A percentile compares a stretch with the other conserved stretches of the same genome.
These are phyloP conservation scores for Solanum habrochaites DNA, from an alignment of 257 asterid genomes.

Conservation along the genomic window DNA sequence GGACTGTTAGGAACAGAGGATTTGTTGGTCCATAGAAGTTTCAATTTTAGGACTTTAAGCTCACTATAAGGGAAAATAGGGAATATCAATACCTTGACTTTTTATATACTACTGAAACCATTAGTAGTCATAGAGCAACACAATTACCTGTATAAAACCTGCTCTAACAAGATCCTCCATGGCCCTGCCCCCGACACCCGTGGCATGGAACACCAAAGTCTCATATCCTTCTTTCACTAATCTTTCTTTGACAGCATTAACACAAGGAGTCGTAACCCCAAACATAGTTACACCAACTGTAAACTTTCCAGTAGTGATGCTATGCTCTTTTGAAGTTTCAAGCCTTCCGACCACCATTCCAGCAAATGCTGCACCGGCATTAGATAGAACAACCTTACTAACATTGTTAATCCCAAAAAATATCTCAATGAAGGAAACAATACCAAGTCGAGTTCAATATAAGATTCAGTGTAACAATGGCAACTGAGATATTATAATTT, in stretches of 20 bases:
- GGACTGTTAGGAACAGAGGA: neutral
- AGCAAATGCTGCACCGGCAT: conserved; percentile 81
- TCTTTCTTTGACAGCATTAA: conserved; percentile 73
- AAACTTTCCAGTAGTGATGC: conserved; percentile 21
- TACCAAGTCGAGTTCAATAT: conserved; percentile 88
- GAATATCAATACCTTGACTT: too few species aligned
- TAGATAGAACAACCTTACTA: conserved; percentile 56
- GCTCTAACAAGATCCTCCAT: conserved; percentile 93
- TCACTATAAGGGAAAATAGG: too few species aligned
- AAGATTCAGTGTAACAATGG: conserved; percentile 80
- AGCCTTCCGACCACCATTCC: conserved; percentile 71
- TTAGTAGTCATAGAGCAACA: too few species aligned
- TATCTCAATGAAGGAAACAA: conserved; percentile 88
- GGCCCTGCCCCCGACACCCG: conserved; percentile 98
- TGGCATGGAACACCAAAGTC: conserved; percentile 83
- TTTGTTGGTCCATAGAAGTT: too few species aligned
- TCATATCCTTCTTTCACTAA: conserved; percentile 72
- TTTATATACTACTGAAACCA: too few species aligned
- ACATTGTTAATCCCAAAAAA: conserved; percentile 87
- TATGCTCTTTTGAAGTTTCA: conserved; percentile 16
- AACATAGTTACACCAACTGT: conserved; percentile 95
- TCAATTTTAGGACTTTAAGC: too few species aligned
- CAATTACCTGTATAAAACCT: conserved; percentile 72
- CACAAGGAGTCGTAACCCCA: conserved; percentile 92
- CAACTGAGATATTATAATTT: conserved; percentile 77